Percentiles rank a stretch among this genome's conserved stretches.
phyloP scores from a whole-genome alignment of 371 early-diverging fungal genomes.

The Parasitella parasitica region DNA sequence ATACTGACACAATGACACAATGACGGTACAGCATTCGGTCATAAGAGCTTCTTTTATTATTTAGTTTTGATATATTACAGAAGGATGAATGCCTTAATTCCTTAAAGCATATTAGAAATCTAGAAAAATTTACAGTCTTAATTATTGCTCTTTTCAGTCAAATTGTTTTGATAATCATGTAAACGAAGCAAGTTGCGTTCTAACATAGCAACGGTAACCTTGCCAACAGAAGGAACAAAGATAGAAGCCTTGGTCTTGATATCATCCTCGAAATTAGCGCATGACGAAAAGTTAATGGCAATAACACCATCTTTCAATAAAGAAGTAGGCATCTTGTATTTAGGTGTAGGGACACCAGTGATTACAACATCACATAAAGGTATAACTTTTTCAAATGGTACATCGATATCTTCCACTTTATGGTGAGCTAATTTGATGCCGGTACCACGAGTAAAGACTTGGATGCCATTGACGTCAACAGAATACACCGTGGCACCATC shows the following conservation, averaged over 20 bases:
- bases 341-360: conserved; percentile 90
- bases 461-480: conserved; percentile 87
- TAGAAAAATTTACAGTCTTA: neutral
- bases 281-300: conserved; percentile 94
- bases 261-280: conserved; percentile 87
- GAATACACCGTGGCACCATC: conserved; percentile 97
- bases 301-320: conserved; percentile 92
- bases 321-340: conserved; percentile 83
- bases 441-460: conserved; percentile 84
- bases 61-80: neutral
- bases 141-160: conserved; percentile 17
- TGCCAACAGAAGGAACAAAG: conserved; percentile 95
- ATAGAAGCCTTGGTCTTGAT: conserved; percentile 87
- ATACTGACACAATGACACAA: neutral
- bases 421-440: conserved; percentile 79
- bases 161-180: conserved; percentile 64
- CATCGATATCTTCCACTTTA: conserved; percentile 71
- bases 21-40: neutral
- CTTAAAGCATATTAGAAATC: neutral
- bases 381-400: conserved; percentile 78
- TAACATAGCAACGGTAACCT: conserved; percentile 97
- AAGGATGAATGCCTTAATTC: neutral
- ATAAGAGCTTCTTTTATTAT: neutral
- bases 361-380: conserved; percentile 91
- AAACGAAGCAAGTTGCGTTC: conserved; percentile 90